phyloP scores from a whole-genome alignment of 2,329 filamentous ascomycete species.

The Fusarium torreyae region DNA sequence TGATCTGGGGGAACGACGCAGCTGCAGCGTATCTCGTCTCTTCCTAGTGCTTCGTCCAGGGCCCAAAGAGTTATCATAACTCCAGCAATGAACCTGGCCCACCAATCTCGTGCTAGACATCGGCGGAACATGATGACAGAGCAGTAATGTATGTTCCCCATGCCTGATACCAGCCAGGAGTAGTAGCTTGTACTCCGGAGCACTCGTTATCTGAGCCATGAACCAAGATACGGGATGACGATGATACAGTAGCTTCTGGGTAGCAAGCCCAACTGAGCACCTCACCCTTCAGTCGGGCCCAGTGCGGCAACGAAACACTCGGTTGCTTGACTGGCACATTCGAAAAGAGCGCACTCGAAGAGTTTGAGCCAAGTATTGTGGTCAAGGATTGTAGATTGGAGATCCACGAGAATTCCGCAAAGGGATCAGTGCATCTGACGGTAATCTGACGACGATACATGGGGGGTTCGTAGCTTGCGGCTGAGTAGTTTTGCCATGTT shows the following conservation, averaged over 20 bases:
- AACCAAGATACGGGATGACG: neutral
- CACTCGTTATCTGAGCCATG: neutral
- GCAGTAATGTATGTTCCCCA: neutral
- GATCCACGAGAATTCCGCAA: constrained; percentile 24
- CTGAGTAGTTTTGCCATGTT: constrained; percentile 26
- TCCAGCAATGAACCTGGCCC: neutral
- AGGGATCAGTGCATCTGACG: constrained; percentile 38
- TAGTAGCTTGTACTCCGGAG: too few relatives aligned
- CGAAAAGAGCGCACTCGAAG: neutral
- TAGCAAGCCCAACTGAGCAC: neutral
- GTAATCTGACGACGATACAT: constrained; percentile 29
- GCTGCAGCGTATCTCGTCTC: constrained; percentile 21
- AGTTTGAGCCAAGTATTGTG: neutral
- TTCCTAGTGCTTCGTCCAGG: neutral
- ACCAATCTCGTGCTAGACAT: neutral
- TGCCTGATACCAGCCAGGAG: neutral
- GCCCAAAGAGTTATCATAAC: neutral
- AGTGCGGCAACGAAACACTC: neutral
- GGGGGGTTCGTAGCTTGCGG: constrained; percentile 24
- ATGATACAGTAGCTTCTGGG: constrained; percentile 1
- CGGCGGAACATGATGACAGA: neutral
- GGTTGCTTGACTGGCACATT: neutral
- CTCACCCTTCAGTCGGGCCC: neutral
- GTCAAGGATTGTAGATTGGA: constrained; percentile 31
- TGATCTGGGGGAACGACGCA: constrained; percentile 7